Conservation (phyloP, 176 grass and related monocot species). For the Ampelocalamus luodianensis region DNA sequence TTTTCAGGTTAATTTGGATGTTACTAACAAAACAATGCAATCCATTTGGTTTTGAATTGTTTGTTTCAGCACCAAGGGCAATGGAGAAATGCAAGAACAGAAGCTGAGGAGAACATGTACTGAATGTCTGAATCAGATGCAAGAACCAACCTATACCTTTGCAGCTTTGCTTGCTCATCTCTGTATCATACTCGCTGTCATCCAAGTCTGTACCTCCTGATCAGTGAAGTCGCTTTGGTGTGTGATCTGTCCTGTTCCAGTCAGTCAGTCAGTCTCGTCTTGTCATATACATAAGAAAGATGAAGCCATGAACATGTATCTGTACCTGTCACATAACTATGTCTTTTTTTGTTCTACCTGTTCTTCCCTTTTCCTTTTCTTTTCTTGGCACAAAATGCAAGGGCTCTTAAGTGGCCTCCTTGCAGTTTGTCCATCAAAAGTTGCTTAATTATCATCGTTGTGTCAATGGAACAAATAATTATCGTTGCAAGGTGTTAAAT, state of each 20-base stretch:
- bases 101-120: slow-evolving; percentile 57
- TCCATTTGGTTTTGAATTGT: background rate
- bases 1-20: background rate
- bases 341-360: slow-evolving; percentile 43
- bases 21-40: background rate
- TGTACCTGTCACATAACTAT: slow-evolving; percentile 55
- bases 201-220: slow-evolving; percentile 48
- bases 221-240: slow-evolving; percentile 60
- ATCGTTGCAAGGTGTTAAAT: slow-evolving; percentile 41
- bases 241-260: slow-evolving; percentile 50
- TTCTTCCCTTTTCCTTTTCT: background rate
- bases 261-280: slow-evolving; percentile 48
- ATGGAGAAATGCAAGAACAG: slow-evolving; percentile 99
- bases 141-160: slow-evolving; percentile 36
- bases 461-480: slow-evolving; percentile 49
- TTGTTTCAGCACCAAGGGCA: slow-evolving; percentile 82
- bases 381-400: slow-evolving; percentile 55
- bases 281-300: slow-evolving; percentile 61
- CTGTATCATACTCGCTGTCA: slow-evolving; percentile 55
- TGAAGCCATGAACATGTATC: slow-evolving; percentile 57
- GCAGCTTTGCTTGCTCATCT: slow-evolving; percentile 55
- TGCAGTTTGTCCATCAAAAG: slow-evolving; percentile 45
- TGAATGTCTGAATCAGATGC: slow-evolving; percentile 33
- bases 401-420: slow-evolving; percentile 14
- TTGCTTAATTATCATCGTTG: slow-evolving; percentile 55